phyloP scores from a whole-genome alignment of 257 asterid genomes.

The Solanum tarapatanum region DNA sequence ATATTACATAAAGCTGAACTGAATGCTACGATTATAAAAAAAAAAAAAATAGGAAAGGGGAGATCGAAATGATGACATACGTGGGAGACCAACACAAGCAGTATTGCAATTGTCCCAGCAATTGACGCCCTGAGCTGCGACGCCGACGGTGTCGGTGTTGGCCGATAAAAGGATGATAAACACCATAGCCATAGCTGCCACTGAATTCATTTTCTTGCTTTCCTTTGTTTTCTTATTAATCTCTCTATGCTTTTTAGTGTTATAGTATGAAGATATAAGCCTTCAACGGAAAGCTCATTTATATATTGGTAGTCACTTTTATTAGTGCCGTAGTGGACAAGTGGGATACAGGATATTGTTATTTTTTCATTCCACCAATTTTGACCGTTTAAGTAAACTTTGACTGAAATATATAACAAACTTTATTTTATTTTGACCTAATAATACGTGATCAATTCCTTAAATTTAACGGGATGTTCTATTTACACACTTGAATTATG shows the following conservation, averaged over 20 bases:
- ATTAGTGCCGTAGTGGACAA: neutral
- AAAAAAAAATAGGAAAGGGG: neutral
- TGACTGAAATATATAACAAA: neutral
- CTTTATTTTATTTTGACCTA: neutral
- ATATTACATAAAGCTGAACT: too few species aligned
- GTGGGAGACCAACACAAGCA: slow-evolving; percentile 22
- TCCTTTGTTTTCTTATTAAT: slow-evolving; percentile 3
- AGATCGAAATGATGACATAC: slow-evolving; percentile 3
- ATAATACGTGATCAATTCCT: neutral
- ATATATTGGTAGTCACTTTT: neutral
- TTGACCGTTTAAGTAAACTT: neutral
- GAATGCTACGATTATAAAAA: neutral
- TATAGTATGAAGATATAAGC: neutral
- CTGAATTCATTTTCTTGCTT: slow-evolving; percentile 17
- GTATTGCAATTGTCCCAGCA: slow-evolving; percentile 39
- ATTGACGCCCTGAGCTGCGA: slow-evolving; percentile 20
- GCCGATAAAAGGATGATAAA: slow-evolving; percentile 18
- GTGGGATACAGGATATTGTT: neutral
- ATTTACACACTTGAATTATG: neutral
- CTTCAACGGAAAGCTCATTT: neutral
- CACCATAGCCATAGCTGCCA: slow-evolving; percentile 8
- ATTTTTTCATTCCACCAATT: neutral
- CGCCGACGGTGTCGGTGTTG: slow-evolving; percentile 16
- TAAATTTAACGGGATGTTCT: neutral
- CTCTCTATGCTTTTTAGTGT: neutral